Base-by-base conservation (phyloP, 352 stramenopile genomes). In the Aphanomyces euteiches region DNA sequence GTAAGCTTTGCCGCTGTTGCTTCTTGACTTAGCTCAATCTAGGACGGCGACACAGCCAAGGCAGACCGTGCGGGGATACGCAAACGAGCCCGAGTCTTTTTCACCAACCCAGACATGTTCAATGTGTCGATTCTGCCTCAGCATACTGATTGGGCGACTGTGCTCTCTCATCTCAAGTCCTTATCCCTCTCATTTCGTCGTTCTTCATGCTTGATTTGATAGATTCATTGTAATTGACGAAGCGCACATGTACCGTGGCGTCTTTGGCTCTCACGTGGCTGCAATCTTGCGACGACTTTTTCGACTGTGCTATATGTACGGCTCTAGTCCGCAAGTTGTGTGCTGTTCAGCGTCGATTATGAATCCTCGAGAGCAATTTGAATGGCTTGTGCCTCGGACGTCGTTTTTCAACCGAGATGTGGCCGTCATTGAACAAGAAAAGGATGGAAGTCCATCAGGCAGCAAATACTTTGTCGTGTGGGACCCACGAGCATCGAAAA, bases 91-190 rank as follows among this genome's bases (percentile, higher is more conserved):
- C 90, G 97, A 53, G 88, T 99, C 47, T 96, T 99, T 60, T 78
- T 99, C n/a, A 99, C 96, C 4, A 99, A 99, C 78, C 97, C 97
- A 37, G 97, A 99, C 75, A 99, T 98, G 73, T 82, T 99, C 15
- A 97, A 99, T 77, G 84, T 96, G 13, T 91, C 90, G n/a, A 96
- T 99, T 36, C 75, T 99, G 13, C 93, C 96, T 1, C 83, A 96
- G n/a, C 93, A 98, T 78, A 81, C 80, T 15, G 75, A 89, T 39
- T 99, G 97, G 86, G 79, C 82, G 61, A 74, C 76, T 5, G 80
- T 99, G 47, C 78, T 99, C 15, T 74, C 73, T n/a, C 85, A 92
- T 58, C 73, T 99, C n/a, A 80, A 82, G 73, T 98, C 86, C 58
- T 17, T 15, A 45, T 59, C 17, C 40, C 19, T 38, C 41, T 47